A percentile compares a stretch with the other conserved stretches of the same genome.
Evolutionary conservation across 108 stramenopile genomes (phyloP).

Genomic region (Epipyxis sp.): DNA sequence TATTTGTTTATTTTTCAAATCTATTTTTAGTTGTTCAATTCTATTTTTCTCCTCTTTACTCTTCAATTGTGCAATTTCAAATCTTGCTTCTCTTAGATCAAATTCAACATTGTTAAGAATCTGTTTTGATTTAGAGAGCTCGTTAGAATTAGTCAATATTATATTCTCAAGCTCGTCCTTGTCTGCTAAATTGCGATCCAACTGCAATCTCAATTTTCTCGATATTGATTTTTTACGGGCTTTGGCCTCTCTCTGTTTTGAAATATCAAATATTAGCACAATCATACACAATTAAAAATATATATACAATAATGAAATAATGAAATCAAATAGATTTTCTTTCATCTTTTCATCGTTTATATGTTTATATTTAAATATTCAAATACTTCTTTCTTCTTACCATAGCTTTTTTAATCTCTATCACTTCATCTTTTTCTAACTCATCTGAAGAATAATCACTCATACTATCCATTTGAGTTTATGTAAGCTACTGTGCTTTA

Average conservation of each 20-base stretch:
- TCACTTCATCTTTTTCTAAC: not conserved
- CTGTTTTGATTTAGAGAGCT: not conserved
- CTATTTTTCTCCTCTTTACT: not conserved
- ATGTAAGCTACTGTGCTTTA: too few relatives aligned
- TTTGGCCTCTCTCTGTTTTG: slow-evolving; percentile 10
- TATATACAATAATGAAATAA: not conserved
- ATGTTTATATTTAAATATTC: too few relatives aligned
- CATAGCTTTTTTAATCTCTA: not conserved
- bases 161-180: not conserved
- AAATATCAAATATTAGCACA: not conserved
- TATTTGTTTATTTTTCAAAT: too few relatives aligned
- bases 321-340: not conserved
- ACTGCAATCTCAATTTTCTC: not conserved
- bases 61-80: not conserved
- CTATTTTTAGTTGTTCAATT: not conserved
- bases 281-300: not conserved
- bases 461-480: too few relatives aligned
- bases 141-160: not conserved
- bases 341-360: too few relatives aligned
- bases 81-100: not conserved
- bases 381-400: too few relatives aligned
- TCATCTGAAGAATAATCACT: not conserved
- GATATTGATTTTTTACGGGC: slow-evolving; percentile 1
- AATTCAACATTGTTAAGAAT: not conserved
- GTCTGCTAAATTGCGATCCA: not conserved